A percentile compares a stretch with the other conserved stretches of the same genome.
Evolutionary conservation across 2,329 filamentous ascomycete species (phyloP).

Genomic region (Fusarium incarnatum): DNA sequence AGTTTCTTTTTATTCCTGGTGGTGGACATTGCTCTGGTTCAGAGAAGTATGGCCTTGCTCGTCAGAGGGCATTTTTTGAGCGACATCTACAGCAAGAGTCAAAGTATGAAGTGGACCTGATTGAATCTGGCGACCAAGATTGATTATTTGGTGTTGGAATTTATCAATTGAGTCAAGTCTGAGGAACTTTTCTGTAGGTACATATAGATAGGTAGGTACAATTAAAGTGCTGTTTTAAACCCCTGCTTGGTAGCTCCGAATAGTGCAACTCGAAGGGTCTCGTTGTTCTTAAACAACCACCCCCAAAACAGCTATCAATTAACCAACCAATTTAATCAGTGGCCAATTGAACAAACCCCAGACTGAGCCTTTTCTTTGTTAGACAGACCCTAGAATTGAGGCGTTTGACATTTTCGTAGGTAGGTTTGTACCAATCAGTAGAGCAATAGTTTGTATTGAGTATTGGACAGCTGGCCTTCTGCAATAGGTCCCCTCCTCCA

Average conservation of each 20-base stretch:
- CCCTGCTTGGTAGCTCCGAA: constrained; percentile 15
- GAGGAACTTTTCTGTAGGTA: not conserved
- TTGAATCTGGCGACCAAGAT: not conserved
- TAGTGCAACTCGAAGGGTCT: constrained; percentile 31
- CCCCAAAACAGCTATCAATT: not conserved
- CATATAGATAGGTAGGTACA: not conserved
- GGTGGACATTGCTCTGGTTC: constrained; percentile 37
- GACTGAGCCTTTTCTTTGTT: not conserved
- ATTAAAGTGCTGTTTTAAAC: not conserved
- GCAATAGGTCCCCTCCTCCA: constrained; percentile 28
- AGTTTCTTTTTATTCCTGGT: constrained; percentile 46
- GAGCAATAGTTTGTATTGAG: constrained; percentile 11
- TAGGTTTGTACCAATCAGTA: constrained; percentile 22
- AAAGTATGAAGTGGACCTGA: constrained; percentile 12
- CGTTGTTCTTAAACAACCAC: not conserved
- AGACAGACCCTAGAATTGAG: constrained; percentile 2
- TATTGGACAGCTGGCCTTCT: constrained; percentile 42
- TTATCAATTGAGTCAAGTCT: not conserved
- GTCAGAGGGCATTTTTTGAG: constrained; percentile 35
- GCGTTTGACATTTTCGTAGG: constrained; percentile 31
- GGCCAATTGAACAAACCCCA: not conserved
- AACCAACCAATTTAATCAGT: not conserved
- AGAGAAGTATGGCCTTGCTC: constrained; percentile 31
- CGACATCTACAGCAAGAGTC: constrained; percentile 23
- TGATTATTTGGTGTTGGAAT: not conserved